Evolutionary conservation across 1,139 yeast genomes (phyloP).

Genomic region (Protomyces inundatus): DNA sequence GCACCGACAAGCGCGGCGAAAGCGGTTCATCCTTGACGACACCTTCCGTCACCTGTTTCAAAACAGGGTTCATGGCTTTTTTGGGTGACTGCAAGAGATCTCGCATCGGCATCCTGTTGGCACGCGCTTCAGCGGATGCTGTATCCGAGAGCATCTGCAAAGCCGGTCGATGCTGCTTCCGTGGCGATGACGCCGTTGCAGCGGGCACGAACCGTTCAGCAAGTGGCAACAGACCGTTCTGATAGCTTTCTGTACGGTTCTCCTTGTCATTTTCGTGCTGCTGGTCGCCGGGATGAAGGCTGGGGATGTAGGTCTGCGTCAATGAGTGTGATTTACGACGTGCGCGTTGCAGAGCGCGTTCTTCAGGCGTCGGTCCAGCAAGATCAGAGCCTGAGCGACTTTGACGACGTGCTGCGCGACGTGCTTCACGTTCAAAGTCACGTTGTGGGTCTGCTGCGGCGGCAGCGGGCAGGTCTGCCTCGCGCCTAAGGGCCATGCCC

Average conservation of each 20-base stretch:
- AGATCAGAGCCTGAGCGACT: conserved; percentile 2
- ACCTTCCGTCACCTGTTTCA: neutral
- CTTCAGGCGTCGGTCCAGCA: neutral
- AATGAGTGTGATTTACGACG: neutral
- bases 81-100: neutral
- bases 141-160: neutral
- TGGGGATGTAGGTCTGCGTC: neutral
- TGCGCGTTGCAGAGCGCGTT: neutral
- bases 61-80: neutral
- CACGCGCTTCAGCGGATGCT: neutral
- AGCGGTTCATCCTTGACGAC: conserved; percentile 16
- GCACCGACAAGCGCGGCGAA: conserved; percentile 2
- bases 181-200: neutral
- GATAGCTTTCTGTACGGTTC: neutral
- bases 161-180: neutral
- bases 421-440: conserved; percentile 5
- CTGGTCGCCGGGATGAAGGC: neutral
- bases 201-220: neutral
- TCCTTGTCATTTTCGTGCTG: neutral
- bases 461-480: neutral
- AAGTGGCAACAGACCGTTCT: neutral
- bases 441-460: neutral
- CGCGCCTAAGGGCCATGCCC: neutral
- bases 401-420: conserved; percentile 13
- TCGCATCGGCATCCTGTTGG: neutral